Base-by-base conservation (phyloP, 1,139 yeast species). In the Zygosaccharomyces pseudobailii region DNA sequence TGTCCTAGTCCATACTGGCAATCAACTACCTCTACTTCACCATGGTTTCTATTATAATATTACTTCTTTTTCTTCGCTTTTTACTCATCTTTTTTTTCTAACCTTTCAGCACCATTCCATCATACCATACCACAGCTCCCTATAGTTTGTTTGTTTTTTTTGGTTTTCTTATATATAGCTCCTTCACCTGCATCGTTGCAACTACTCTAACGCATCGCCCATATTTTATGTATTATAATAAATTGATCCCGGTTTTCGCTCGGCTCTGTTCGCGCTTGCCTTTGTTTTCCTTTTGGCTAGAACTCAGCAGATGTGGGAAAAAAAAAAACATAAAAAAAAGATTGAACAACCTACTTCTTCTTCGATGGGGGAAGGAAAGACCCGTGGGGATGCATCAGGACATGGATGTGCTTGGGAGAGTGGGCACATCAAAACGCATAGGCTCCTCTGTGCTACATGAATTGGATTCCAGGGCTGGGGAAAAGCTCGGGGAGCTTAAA, bases 371-470 rank as follows among this genome's bases (percentile, higher is more conserved):
- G 40, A 20, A 25, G 25, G 17, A 9, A 23, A 36, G 25, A 23
- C 22, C 19, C 22, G 40, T 31, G 28, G 37, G 30, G 28, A 37
- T 37, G 40, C 40, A 37, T 20, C 28, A 22, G 6, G 40, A 37
- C 25, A 44, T 41, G 27, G 42, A 43, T 36, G 45, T 56, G 24
- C 54, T 55, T 27, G 55, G 51, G 20, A 40, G 45, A 20, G 34
- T 58, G 28, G 61, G 59, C 6, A 60, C 56, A n/a, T 57, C 69
- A 24, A 62, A 59, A 45, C 57, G 59, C 32, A 51, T 66, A 36
- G 68, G 69, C 13, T 56, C 52, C 17, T 64, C 63, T 23, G 68
- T 66, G 1, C 51, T 66, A 3, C 49, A 55, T 24, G 71, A 67
- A 48, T 47, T 67, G 36, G 67, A 65, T 41, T 52, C 58, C 30